Conservation (phyloP, 331 rosid genomes). For the Ulmus americana region DNA sequence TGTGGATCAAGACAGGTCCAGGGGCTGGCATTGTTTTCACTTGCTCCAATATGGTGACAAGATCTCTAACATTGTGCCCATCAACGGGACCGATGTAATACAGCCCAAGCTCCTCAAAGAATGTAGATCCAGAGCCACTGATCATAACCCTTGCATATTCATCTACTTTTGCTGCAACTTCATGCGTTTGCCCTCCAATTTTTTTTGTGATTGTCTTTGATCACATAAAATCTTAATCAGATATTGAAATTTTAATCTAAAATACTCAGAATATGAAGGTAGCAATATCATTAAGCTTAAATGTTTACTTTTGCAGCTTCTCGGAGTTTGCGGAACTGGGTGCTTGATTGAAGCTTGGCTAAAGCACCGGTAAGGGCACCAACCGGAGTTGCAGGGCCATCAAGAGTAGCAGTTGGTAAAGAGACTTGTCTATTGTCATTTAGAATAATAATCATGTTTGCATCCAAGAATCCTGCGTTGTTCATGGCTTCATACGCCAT, state of each 20-base stretch:
- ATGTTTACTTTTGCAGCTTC: conserved; percentile 73
- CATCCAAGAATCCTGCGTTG: conserved; percentile 73
- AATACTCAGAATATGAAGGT: conserved; percentile 4
- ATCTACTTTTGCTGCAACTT: conserved; percentile 74
- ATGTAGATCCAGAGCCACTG: conserved; percentile 52
- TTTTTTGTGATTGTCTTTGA: conserved; percentile 50
- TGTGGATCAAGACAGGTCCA: conserved; percentile 69
- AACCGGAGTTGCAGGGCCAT: conserved; percentile 83
- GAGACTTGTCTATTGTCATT: conserved; percentile 89
- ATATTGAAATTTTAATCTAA: conserved; percentile 15
- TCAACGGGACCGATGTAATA: conserved; percentile 85
- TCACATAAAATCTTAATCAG: conserved; percentile 23
- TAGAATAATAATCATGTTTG: conserved; percentile 63
- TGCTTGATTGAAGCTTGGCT: conserved; percentile 74
- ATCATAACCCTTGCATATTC: conserved; percentile 67
- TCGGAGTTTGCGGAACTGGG: conserved; percentile 56
- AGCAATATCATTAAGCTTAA: conserved; percentile 9
- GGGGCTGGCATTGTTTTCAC: conserved; percentile 59
- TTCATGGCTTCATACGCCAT: conserved; percentile 96
- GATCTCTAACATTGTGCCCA: conserved; percentile 64
- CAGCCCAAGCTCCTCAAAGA: conserved; percentile 76
- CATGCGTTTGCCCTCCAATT: conserved; percentile 52
- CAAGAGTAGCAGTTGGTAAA: conserved; percentile 80
- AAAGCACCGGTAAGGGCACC: conserved; percentile 70
- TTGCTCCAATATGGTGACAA: conserved; percentile 52